Evolutionary conservation across 2,329 filamentous ascomycete genomes (phyloP), one percentile per base, ranked within the genome.

Genomic region (Fusarium newnesense): DNA sequence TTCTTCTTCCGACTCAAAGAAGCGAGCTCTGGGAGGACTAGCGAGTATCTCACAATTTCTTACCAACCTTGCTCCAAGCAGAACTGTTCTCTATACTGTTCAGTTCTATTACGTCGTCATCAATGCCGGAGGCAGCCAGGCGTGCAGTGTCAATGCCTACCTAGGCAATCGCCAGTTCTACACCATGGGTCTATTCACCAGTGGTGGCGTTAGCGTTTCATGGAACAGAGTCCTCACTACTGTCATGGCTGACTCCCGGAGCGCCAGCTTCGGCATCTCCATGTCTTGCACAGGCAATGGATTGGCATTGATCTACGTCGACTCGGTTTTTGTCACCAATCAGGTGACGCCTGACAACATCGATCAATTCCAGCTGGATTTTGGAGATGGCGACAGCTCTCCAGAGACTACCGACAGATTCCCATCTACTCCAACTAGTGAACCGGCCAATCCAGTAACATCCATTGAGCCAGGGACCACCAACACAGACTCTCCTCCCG

Each of bases 281-380:
- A 44, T 70, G 19, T 49, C 28, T 16, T 73, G 70, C 16, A 26
- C n/a, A 0, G 60, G 57, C 2, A 49, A 24, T 15, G 70, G 69
- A 4, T 11, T 37, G 7, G 46, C 56, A 0, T 32, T 24, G 13
- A 52, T 73, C 2, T 58, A 70, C 13, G n/a, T 73, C 1, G 65
- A 73, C 32, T 63, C 65, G 4, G 36, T 73, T 7, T 73, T 73
- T 9, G 11, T 73, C 3, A 73, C 60, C 4, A 73, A 73, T 3
- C 18, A 73, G 10, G 69, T 73, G 1, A 73, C 65, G 0, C 47
- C 65, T 7, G 47, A 62, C 7, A 70, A 59, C 2, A 73, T 73
- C 7, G 57, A 70, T 7, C 21, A 50, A 4, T 65, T 67, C 13
- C 32, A 57, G 8, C 43, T 73, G 4, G 21, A 60, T 6, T 73